Evolutionary conservation across 495 filamentous ascomycete genomes (phyloP).

Genomic region (Chaetomium cochliodes): DNA sequence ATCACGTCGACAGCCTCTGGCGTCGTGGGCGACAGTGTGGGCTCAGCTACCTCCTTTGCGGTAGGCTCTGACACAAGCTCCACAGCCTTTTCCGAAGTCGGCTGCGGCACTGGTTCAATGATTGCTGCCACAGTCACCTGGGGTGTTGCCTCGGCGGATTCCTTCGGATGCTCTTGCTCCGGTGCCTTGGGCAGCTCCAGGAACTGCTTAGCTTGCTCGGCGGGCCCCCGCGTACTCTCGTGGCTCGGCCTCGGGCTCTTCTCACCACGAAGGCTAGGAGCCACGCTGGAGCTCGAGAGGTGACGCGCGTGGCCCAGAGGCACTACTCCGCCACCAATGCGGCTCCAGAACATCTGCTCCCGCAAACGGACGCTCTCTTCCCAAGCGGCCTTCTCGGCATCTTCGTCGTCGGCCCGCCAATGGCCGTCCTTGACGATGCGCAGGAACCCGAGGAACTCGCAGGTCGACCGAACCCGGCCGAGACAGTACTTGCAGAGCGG

Average conservation of each 20-base stretch:
- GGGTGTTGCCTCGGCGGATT: neutral
- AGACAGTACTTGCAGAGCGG: constrained; percentile 90
- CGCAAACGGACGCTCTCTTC: constrained; percentile 85
- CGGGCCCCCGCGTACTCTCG: constrained; percentile 17
- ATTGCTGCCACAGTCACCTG: neutral
- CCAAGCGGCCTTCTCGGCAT: constrained; percentile 82
- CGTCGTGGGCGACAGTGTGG: neutral
- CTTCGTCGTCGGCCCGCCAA: constrained; percentile 72
- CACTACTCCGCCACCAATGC: constrained; percentile 84
- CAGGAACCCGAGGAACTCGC: constrained; percentile 89
- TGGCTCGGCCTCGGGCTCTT: constrained; percentile 35
- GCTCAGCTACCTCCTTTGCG: neutral
- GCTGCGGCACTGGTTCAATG: neutral
- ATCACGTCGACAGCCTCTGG: neutral
- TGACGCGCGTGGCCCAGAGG: constrained; percentile 45
- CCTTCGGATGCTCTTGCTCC: neutral
- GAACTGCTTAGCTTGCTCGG: neutral
- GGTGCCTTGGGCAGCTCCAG: constrained; percentile 10
- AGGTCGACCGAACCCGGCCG: constrained; percentile 75
- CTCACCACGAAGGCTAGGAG: constrained; percentile 30
- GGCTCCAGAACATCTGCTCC: constrained; percentile 94
- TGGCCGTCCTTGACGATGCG: constrained; percentile 86
- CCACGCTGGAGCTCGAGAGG: constrained; percentile 23
- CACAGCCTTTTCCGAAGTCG: neutral
- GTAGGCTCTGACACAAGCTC: neutral